Base-by-base conservation (phyloP, 768 basidiomycete species). In the Russula sp. region DNA sequence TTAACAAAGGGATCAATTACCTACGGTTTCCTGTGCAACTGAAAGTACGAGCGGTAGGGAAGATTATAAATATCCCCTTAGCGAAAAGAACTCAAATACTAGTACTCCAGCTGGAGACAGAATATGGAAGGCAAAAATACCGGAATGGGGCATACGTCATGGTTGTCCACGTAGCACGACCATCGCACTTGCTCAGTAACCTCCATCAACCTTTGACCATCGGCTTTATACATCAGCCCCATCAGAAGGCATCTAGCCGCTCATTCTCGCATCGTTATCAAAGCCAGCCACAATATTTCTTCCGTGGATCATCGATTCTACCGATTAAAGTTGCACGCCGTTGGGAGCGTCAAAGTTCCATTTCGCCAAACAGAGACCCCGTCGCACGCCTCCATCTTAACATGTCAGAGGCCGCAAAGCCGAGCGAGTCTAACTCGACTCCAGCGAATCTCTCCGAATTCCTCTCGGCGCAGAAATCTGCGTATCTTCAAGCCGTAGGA, bases 401-500 rank as follows among this genome's bases (percentile, higher is more conserved):
- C 11, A 64, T 64, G 63, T 60, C 63, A 28, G 53, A 63, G 34
- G 22, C 30, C 5, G 10, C 34, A 49, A 24, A 54, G 16, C 32
- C 52, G 11, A 24, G 2, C 26, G 5, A 42, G 38, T 26, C 57
- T 28, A 30, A 30, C 14, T 16, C 42, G 13, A 36, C 34, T 18
- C n/a, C 51, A 38, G n/a, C 22, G 16, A 49, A 24, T 11, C 56
- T 69, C 3, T 24, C 59, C 5, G 51, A 67, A 11, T 69, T 69
- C 36, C 62, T 69, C 36, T 34, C 10, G 26, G 54, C 38, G 11
- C 68, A 69, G 57, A 69, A 68, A 55, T 48, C 61, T n/a, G 63
- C 54, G 16, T 69, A 69, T 59, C 58, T 67, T 40, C 52, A 46
- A 18, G 56, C 68, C 18, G 20, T 67, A 32, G 51, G 30, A 0